Base-by-base conservation (phyloP, 805 yeast genomes). In the Sporopachydermia quercuum region DNA sequence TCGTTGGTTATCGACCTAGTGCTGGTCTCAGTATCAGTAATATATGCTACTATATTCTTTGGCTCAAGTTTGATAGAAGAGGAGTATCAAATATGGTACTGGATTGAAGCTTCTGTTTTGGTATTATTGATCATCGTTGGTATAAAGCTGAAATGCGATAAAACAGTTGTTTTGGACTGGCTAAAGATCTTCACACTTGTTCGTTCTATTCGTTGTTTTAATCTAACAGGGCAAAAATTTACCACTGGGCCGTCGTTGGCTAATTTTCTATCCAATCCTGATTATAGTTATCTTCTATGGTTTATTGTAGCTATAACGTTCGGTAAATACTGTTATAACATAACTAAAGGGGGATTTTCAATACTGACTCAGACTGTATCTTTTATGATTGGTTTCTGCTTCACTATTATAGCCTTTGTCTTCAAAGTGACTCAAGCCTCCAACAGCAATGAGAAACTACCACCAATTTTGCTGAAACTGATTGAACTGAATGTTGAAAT, bases 11-110 rank as follows among this genome's bases (percentile, higher is more conserved):
- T 42, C 18, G 44, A 42, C 8, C 18, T 47, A 8, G n/a, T 23
- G 30, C n/a, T 23, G 13, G 8, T 23, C n/a, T 8, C 30, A 8
- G 30, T 23, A 8, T 8, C 13, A 8, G n/a, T n/a, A 8, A n/a
- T 63, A 0, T 66, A 76, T 40, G 70, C 78, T 2, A 30, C 64
- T 0, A 66, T 83, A 0, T 67, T 78, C 46, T 84, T 87, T 60
- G 95, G 87, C 6, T 84, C 93, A 44, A 87, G 95, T 18, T 65
- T 87, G 42, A 80, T 91, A 14, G 98, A 91, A 52, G 98, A 91
- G 55, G 98, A 91, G 53, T 94, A 91, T 53, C 96, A 87, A 53
- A 56, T 87, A 14, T 91, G 98, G 98, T 91, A 94, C 83, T 81
- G 84, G 76, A 60, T 70, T 16, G n/a, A 8, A n/a, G 54, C 70